Evolutionary conservation across 208 protist genomes (phyloP).

Genomic region (Trypanosoma vivax): DNA sequence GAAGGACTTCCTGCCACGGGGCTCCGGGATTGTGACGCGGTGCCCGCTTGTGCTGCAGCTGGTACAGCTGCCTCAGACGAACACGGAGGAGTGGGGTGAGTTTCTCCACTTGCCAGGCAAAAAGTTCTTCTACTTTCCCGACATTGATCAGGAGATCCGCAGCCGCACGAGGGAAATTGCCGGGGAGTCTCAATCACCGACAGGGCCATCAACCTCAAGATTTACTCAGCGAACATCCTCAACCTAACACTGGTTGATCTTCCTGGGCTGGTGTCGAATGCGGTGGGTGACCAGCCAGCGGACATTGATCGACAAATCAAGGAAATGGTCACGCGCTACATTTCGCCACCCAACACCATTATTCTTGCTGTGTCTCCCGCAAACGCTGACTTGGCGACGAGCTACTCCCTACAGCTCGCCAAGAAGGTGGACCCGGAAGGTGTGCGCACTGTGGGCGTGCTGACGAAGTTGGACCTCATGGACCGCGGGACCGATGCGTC

Average conservation of each 20-base stretch:
- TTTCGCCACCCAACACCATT: constrained; percentile 95
- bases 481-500: constrained; percentile 96
- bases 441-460: constrained; percentile 96
- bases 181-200: constrained; percentile 92
- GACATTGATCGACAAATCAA: constrained; percentile 97
- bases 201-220: constrained; percentile 96
- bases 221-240: constrained; percentile 93
- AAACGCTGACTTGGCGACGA: constrained; percentile 99
- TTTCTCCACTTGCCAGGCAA: constrained; percentile 87
- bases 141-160: constrained; percentile 94
- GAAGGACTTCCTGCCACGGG: constrained; percentile 98
- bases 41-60: constrained; percentile 98
- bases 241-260: constrained; percentile 99
- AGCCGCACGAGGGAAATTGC: constrained; percentile 94
- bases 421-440: constrained; percentile 96
- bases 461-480: constrained; percentile 99
- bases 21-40: constrained; percentile 98
- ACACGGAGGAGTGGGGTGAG: constrained; percentile 79
- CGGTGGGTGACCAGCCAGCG: constrained; percentile 97
- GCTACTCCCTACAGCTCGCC: constrained; percentile 96
- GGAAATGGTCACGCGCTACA: constrained; percentile 96
- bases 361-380: constrained; percentile 98
- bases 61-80: constrained; percentile 68
- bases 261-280: constrained; percentile 98
- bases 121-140: constrained; percentile 94